These are phyloP conservation scores for Simmondsia chinensis DNA, from an alignment of 148 eudicot genomes.

Conservation along the genomic window DNA sequence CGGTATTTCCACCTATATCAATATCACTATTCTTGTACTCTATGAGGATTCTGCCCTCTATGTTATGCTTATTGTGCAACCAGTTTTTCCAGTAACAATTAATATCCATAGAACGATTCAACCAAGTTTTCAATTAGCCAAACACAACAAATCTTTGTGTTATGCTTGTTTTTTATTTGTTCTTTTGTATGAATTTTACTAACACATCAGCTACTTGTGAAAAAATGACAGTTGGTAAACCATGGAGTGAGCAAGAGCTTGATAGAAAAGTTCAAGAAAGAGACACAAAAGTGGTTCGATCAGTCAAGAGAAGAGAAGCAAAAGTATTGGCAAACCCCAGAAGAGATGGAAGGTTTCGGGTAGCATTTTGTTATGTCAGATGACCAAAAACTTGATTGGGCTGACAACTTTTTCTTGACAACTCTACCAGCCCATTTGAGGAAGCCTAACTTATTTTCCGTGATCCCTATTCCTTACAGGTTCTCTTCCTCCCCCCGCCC, in stretches of 20 bases:
- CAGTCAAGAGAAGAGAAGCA: constrained; percentile 24
- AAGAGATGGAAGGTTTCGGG: constrained; percentile 21
- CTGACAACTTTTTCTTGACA: constrained; percentile 12
- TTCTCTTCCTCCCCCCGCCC: too few species aligned
- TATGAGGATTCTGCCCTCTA: too few species aligned
- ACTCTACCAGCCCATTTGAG: constrained; percentile 17
- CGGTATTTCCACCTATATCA: too few species aligned
- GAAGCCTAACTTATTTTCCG: constrained; percentile 9
- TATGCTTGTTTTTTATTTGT: too few species aligned
- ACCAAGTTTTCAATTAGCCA: too few species aligned
- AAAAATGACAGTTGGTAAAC: constrained; percentile 21
- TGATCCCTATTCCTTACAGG: constrained; percentile 17
- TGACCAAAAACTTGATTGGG: constrained; percentile 35
- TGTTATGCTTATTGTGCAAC: too few species aligned
- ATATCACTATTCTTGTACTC: too few species aligned
- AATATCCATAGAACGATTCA: too few species aligned
- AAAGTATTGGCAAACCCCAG: constrained; percentile 15
- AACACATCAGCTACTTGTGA: too few species aligned
- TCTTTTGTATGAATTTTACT: background rate
- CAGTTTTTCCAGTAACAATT: too few species aligned
- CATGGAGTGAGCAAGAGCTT: constrained; percentile 20
- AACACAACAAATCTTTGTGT: too few species aligned
- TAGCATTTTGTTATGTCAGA: constrained; percentile 27
- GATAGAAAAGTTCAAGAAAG: constrained; percentile 17
- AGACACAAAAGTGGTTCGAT: constrained; percentile 13